A percentile compares a stretch with the other conserved stretches of the same genome.
These are phyloP conservation scores for Xylogone sp. DNA, from an alignment of 2,329 filamentous ascomycete genomes.

Conservation along the genomic window DNA sequence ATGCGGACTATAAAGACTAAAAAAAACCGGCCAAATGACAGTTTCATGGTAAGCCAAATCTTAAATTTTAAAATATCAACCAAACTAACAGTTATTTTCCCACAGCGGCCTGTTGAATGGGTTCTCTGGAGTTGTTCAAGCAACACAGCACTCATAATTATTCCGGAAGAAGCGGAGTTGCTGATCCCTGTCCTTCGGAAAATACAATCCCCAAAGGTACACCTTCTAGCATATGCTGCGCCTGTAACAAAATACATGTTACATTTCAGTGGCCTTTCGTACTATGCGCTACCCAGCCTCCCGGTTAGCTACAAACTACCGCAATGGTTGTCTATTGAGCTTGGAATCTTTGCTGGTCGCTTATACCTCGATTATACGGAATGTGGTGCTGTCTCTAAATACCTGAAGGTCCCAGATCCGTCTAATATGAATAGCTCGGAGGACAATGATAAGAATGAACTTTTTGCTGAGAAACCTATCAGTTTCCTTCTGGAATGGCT, in stretches of 20 bases:
- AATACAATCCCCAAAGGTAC: slow-evolving; percentile 20
- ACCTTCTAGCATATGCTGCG: slow-evolving; percentile 53
- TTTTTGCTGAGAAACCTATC: slow-evolving; percentile 31
- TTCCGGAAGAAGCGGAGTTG: slow-evolving; percentile 56
- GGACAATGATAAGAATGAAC: not conserved
- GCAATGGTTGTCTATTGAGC: slow-evolving; percentile 48
- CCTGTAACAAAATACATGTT: slow-evolving; percentile 56
- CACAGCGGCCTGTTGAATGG: slow-evolving; percentile 51
- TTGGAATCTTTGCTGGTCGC: slow-evolving; percentile 55
- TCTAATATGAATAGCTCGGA: not conserved
- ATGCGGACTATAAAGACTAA: slow-evolving; percentile 35
- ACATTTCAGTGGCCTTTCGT: slow-evolving; percentile 49
- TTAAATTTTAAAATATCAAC: not conserved
- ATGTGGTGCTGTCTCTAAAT: slow-evolving; percentile 28
- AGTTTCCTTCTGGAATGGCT: slow-evolving; percentile 55
- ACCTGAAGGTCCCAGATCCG: not conserved
- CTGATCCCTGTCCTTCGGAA: slow-evolving; percentile 42
- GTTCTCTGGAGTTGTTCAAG: slow-evolving; percentile 46
- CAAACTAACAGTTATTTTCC: too few relatives aligned
- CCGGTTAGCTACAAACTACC: slow-evolving; percentile 37
- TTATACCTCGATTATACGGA: slow-evolving; percentile 53
- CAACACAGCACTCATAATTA: slow-evolving; percentile 49
- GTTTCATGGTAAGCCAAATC: slow-evolving; percentile 28
- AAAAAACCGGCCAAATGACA: slow-evolving; percentile 31
- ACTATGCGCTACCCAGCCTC: slow-evolving; percentile 45